Evolutionary conservation across 1,284 basidiomycete species (phyloP).

Genomic region (Hypsizygus ulmarius): DNA sequence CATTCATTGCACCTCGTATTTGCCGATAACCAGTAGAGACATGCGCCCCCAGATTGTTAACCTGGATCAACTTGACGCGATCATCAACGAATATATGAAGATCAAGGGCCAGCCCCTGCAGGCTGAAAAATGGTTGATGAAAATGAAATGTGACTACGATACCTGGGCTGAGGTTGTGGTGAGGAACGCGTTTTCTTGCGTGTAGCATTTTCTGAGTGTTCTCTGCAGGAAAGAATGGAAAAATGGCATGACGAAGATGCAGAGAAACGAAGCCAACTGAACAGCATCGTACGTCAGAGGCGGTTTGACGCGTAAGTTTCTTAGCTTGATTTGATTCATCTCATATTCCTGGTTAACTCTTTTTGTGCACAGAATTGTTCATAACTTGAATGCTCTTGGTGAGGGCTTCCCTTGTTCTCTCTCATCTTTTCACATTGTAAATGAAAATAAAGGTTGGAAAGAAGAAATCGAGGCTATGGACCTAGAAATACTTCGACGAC

Average conservation of each 20-base stretch:
- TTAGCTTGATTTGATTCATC: background rate
- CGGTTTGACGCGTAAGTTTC: constrained; percentile 18
- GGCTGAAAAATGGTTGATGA: constrained; percentile 17
- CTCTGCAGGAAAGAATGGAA: constrained; percentile 12
- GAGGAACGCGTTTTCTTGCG: background rate
- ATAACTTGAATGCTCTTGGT: constrained; percentile 19
- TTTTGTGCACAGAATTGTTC: constrained; percentile 12
- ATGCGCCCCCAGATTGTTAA: constrained; percentile 18
- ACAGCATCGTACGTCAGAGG: constrained; percentile 16
- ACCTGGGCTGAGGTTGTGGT: constrained; percentile 13
- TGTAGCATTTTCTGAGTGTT: background rate
- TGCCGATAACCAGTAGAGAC: constrained; percentile 21
- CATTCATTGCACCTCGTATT: constrained; percentile 19
- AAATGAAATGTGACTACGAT: constrained; percentile 17
- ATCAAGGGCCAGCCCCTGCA: constrained; percentile 9
- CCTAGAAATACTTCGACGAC: constrained; percentile 17
- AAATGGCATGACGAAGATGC: constrained; percentile 17
- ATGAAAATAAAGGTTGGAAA: constrained; percentile 21
- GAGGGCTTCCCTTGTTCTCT: constrained; percentile 1
- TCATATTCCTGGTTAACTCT: constrained; percentile 2
- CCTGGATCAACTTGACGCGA: constrained; percentile 15
- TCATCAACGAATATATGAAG: constrained; percentile 14
- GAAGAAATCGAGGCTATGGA: constrained; percentile 22
- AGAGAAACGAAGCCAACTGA: constrained; percentile 19
- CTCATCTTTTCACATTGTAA: background rate